These are phyloP conservation scores for Xylaria sp. DNA, from an alignment of 2,329 filamentous ascomycete species.

Conservation along the genomic window DNA sequence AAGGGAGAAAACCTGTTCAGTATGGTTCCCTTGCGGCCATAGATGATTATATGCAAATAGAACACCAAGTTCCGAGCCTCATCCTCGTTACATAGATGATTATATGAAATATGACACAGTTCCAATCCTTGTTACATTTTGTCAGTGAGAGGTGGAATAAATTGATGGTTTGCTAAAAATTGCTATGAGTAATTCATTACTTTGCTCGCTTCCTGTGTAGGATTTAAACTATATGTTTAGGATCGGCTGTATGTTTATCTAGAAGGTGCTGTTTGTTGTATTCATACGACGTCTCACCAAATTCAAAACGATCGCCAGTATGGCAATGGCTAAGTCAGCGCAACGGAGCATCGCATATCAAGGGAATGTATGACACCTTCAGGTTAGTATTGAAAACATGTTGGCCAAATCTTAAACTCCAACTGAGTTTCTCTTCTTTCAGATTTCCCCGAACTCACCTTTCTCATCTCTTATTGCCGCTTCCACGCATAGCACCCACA, in stretches of 20 bases:
- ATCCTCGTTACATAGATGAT: no score
- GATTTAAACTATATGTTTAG: background rate
- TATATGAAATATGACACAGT: no score
- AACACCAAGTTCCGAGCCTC: no score
- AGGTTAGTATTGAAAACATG: constrained; percentile 22
- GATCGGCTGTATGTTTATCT: background rate
- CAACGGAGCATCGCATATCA: background rate
- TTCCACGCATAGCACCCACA: background rate
- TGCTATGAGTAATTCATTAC: background rate
- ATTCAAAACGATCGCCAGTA: background rate
- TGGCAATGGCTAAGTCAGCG: constrained; percentile 1
- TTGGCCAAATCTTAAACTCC: constrained; percentile 24
- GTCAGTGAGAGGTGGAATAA: no score
- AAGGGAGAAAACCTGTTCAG: no score
- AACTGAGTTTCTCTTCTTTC: constrained; percentile 9
- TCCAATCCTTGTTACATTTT: no score
- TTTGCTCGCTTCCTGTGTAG: background rate
- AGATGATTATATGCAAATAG: no score
- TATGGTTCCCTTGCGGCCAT: no score
- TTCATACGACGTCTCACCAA: background rate
- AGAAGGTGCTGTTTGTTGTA: background rate
- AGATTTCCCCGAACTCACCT: constrained; percentile 1
- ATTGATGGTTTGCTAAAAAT: background rate
- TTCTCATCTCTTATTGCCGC: background rate
- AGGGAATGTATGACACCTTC: background rate